Evolutionary conservation across 768 basidiomycete genomes (phyloP), one percentile per base, ranked within the genome.

Genomic region (Lentinula sp.): DNA sequence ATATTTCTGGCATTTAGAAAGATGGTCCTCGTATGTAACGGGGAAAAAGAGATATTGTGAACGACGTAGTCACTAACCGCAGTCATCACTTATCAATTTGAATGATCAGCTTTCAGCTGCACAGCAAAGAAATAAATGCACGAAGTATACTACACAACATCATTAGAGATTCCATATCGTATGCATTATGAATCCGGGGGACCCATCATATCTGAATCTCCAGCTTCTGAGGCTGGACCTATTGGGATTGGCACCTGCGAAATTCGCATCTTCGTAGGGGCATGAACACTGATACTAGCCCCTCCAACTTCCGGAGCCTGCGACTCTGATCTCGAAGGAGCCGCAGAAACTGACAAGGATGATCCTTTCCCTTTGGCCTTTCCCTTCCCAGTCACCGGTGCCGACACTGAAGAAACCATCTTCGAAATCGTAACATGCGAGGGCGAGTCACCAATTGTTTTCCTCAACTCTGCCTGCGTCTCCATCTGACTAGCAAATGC

Each of bases 231-330:
- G 16, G 76, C 73, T 11, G 83, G 80, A 9, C 78, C 78, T 48
- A 43, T n/a, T 23, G 55, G 31, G 13, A 40, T 43, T 9, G 84
- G 75, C n/a, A 81, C 80, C 61, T 60, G 59, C 1, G 50, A 60
- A 10, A 81, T 85, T 61, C 86, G 77, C 86, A 88, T 86, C 70
- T 86, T 87, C 31, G 86, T 84, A 34, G 83, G 84, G 16, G 81
- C 79, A 49, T 80, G 79, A 5, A 78, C 74, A 28, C 39, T 43
- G 11, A 51, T 37, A 58, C 56, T 48, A 15, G 67, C 61, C 52
- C 71, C 74, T n/a, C 39, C 40, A 40, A 18, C 40, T 43, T 84
- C 84, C 5, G 78, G 79, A 35, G 76, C 78, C 2, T 75, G 78
- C 1, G 85, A 87, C 34, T 78, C 79, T 57, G 83, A 79, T 42